phyloP scores from a whole-genome alignment of 352 stramenopile species.

The Peronosclerospora sorghi region DNA sequence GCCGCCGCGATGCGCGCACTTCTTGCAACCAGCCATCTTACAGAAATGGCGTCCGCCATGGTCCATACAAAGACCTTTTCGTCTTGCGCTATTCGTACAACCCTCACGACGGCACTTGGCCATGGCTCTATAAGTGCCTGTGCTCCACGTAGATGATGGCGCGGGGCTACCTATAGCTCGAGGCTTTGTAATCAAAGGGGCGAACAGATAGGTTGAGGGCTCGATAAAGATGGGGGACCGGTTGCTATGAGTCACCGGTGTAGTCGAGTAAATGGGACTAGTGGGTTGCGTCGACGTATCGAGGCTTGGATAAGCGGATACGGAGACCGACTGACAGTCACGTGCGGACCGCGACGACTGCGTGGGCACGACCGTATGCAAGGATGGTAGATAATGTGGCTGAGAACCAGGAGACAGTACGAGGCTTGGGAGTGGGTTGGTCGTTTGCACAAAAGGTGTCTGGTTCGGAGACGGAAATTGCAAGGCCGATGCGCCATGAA shows the following conservation, averaged over 20 bases:
- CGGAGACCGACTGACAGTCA: constrained; percentile 5
- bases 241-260: constrained; percentile 9
- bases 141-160: constrained; percentile 15
- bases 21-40: constrained; percentile 73
- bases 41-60: constrained; percentile 81
- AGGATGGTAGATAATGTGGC: constrained; percentile 16
- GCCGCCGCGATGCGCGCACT: constrained; percentile 70
- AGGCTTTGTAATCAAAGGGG: constrained; percentile 14
- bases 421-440: constrained; percentile 12
- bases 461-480: constrained; percentile 11
- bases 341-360: constrained; percentile 1
- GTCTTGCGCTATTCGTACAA: constrained; percentile 58
- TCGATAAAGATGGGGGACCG: constrained; percentile 13
- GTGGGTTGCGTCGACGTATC: no score
- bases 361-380: constrained; percentile 19
- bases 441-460: constrained; percentile 4
- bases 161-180: constrained; percentile 18
- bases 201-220: constrained; percentile 12
- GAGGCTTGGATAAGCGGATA: constrained; percentile 11
- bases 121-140: constrained; percentile 10
- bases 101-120: constrained; percentile 51
- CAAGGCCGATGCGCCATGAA: constrained; percentile 23
- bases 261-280: constrained; percentile 11
- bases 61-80: constrained; percentile 81
- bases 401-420: constrained; percentile 9